Evolutionary conservation across 352 stramenopile genomes (phyloP), one percentile per base, ranked within the genome.

Genomic region (Peronosclerospora sorghi): DNA sequence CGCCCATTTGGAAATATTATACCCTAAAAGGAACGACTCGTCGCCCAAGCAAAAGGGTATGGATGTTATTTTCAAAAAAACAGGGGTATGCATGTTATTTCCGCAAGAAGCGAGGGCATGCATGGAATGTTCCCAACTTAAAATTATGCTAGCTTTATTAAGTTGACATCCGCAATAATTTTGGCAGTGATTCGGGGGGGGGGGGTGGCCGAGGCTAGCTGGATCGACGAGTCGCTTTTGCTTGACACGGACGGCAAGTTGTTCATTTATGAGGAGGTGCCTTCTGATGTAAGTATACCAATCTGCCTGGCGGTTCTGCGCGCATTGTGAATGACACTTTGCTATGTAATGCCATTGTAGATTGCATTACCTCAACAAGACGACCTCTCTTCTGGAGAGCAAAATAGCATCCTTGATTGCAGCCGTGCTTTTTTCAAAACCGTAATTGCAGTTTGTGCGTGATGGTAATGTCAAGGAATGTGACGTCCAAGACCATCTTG

Each of bases 191-290:
- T n/a, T n/a, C n/a, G n/a, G n/a, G n/a, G n/a, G n/a, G n/a, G n/a
- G n/a, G n/a, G n/a, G n/a, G n/a, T n/a, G n/a, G n/a, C n/a, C n/a
- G n/a, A n/a, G n/a, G n/a, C n/a, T n/a, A n/a, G n/a, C n/a, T n/a
- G n/a, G n/a, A n/a, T n/a, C n/a, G n/a, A n/a, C n/a, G n/a, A n/a
- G n/a, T n/a, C n/a, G n/a, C n/a, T n/a, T n/a, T n/a, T n/a, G n/a
- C n/a, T n/a, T 23, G 83, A 92, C 45, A 76, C 80, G 5, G 65
- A 70, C 6, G 83, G 83, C 29, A 73, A 70, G 13, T 81, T 73
- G 0, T 64, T 73, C 43, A 74, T 92, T 8, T 92, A 83, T 41
- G 80, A 89, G n/a, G n/a, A n/a, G 46, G 72, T 92, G 0, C 80
- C 80, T 3, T 62, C 73, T 0, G 73, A 89, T 63, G 79, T 92